These are phyloP conservation scores for Skeletonema tropicum DNA, from an alignment of 108 stramenopile species.

Conservation along the genomic window DNA sequence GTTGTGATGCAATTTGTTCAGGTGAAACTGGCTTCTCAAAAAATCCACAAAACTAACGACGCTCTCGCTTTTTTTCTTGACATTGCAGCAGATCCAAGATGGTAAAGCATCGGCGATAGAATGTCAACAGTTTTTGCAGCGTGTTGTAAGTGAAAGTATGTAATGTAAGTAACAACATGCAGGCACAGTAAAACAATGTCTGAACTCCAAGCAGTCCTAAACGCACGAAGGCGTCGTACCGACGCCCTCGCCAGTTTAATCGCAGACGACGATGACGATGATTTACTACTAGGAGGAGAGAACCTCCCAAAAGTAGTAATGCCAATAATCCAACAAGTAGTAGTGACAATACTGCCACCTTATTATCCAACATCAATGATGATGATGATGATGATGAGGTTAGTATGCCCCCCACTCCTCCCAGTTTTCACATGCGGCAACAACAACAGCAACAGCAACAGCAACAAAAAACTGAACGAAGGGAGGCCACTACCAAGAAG, in stretches of 20 bases:
- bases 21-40: no score
- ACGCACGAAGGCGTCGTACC: conserved; percentile 13
- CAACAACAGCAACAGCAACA: neutral
- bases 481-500: neutral
- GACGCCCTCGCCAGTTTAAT: neutral
- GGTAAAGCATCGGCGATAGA: no score
- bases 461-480: neutral
- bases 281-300: neutral
- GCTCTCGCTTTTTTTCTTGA: no score
- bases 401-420: neutral
- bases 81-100: no score
- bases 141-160: no score
- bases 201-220: conserved; percentile 43
- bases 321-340: neutral
- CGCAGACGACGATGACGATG: neutral
- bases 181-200: no score
- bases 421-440: neutral
- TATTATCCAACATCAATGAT: neutral
- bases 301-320: no score
- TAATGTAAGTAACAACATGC: no score
- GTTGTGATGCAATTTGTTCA: no score
- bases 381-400: neutral
- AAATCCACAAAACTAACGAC: no score
- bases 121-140: no score
- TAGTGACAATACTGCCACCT: neutral